Evolutionary conservation across 306 rosid species (phyloP).

Genomic region (Corylus heterophylla): DNA sequence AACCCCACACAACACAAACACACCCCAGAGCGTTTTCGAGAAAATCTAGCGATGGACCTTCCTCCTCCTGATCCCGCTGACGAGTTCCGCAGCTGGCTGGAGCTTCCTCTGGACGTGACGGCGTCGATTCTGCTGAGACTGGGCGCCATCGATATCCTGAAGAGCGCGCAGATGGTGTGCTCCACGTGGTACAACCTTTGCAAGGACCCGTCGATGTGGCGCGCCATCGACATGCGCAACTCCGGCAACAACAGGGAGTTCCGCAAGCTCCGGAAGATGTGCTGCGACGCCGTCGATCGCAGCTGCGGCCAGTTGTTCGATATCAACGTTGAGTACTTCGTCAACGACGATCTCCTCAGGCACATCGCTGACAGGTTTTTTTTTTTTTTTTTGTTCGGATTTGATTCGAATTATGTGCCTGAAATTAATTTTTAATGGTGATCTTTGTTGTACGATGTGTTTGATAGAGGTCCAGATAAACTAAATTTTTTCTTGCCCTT

Average conservation of each 20-base stretch:
- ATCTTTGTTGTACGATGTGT: no score
- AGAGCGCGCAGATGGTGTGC: conserved; percentile 49
- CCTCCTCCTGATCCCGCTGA: not conserved
- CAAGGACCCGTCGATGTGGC: conserved; percentile 57
- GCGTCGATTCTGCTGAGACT: conserved; percentile 45
- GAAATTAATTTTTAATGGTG: no score
- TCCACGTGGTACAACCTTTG: conserved; percentile 53
- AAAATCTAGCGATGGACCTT: not conserved
- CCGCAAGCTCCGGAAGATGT: conserved; percentile 8
- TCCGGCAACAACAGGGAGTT: not conserved
- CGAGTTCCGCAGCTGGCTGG: conserved; percentile 45
- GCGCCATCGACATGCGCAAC: conserved; percentile 46
- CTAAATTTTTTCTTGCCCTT: not conserved
- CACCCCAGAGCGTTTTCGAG: no score
- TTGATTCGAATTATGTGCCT: not conserved
- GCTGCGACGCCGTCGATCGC: not conserved
- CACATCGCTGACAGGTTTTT: conserved; percentile 49
- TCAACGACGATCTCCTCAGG: conserved; percentile 44
- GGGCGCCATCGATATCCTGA: conserved; percentile 38
- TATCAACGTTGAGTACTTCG: conserved; percentile 44
- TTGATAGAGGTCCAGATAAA: no score
- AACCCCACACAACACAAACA: no score
- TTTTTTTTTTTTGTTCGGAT: not conserved
- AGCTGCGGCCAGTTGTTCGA: conserved; percentile 49
- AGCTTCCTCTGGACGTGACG: conserved; percentile 53